Conservation (phyloP, 345 rosid genomes). For the Microcos paniculata region DNA sequence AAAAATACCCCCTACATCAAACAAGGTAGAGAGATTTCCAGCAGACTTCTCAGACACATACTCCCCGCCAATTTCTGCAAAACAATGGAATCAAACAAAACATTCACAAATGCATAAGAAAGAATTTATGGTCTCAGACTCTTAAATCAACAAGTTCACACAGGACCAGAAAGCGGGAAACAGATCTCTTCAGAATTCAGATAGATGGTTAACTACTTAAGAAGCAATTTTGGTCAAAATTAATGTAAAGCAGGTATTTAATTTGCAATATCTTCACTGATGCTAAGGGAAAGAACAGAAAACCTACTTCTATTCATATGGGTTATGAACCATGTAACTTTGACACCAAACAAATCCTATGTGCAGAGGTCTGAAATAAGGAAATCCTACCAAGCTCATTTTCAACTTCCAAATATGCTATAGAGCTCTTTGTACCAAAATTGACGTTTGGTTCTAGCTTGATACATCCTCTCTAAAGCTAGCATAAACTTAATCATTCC, state of each 20-base stretch:
- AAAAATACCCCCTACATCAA: constrained; percentile 87
- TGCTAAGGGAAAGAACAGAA: not conserved
- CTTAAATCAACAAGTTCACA: not conserved
- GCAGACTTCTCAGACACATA: constrained; percentile 87
- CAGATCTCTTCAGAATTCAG: not conserved
- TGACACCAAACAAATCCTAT: too few relatives aligned
- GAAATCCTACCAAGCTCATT: too few relatives aligned
- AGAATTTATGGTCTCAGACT: not conserved
- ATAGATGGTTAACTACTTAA: not conserved
- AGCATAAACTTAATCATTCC: not conserved
- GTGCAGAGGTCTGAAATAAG: too few relatives aligned
- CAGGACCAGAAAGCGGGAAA: not conserved
- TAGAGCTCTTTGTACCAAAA: not conserved
- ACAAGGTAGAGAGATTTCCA: constrained; percentile 87
- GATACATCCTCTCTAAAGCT: not conserved
- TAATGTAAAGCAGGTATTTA: not conserved
- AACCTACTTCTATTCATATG: not conserved
- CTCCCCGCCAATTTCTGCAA: constrained; percentile 89
- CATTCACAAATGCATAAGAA: constrained; percentile 1
- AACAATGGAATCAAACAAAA: constrained; percentile 1
- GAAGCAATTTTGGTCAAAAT: not conserved
- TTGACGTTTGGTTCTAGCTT: not conserved
- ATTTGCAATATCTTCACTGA: not conserved
- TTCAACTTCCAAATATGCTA: too few relatives aligned
- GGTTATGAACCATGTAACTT: not conserved